Evolutionary conservation across 139 green algal species (phyloP).

Genomic region (Astrephomene gubernaculifera): DNA sequence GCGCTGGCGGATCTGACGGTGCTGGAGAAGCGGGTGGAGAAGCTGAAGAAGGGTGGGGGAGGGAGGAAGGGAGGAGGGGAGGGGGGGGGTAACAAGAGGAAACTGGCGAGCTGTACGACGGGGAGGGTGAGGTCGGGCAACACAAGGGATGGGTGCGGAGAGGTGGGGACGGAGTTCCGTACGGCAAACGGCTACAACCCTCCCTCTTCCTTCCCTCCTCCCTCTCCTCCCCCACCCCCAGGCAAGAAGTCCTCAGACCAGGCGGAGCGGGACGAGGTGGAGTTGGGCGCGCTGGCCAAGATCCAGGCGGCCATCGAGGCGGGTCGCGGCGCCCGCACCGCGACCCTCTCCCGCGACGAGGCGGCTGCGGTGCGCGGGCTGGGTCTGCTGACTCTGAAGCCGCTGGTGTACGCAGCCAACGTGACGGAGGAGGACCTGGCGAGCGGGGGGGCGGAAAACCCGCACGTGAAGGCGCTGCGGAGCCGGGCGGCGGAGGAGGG

Average conservation of each 20-base stretch:
- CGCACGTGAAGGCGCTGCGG: slow-evolving; percentile 83
- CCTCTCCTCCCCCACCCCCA: slow-evolving; percentile 2
- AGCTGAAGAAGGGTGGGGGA: slow-evolving; percentile 83
- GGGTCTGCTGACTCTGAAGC: slow-evolving; percentile 90
- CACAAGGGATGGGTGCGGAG: too few relatives aligned
- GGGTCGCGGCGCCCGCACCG: slow-evolving; percentile 79
- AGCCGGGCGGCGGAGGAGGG: slow-evolving; percentile 71
- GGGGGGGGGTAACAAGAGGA: neutral
- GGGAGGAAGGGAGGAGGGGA: neutral
- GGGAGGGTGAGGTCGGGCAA: too few relatives aligned
- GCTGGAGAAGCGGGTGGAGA: slow-evolving; percentile 90
- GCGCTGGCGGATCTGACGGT: slow-evolving; percentile 90
- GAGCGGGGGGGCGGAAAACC: slow-evolving; percentile 81
- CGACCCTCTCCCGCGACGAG: slow-evolving; percentile 84
- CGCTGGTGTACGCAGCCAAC: slow-evolving; percentile 93
- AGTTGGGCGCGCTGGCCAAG: slow-evolving; percentile 78
- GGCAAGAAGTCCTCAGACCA: slow-evolving; percentile 83
- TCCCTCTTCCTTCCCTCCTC: neutral
- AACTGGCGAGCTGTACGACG: too few relatives aligned
- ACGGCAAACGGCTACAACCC: neutral
- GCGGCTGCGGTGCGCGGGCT: slow-evolving; percentile 69
- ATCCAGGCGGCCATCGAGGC: slow-evolving; percentile 62
- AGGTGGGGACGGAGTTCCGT: neutral
- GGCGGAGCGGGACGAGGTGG: slow-evolving; percentile 72
- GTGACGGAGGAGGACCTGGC: slow-evolving; percentile 93